phyloP scores from a whole-genome alignment of 2,329 filamentous ascomycete species.

The Onygenales sp. region DNA sequence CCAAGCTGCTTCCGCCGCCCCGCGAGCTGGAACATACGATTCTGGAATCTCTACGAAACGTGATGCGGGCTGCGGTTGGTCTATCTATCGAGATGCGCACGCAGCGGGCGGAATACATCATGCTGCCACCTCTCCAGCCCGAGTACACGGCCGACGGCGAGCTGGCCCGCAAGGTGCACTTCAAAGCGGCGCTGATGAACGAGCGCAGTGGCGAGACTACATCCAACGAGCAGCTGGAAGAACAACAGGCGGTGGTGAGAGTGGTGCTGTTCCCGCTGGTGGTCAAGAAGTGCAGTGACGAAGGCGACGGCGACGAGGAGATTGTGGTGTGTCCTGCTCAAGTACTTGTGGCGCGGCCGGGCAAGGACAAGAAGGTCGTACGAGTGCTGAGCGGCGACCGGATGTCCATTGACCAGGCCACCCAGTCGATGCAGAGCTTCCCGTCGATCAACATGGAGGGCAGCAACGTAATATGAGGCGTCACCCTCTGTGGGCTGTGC shows the following conservation, averaged over 20 bases:
- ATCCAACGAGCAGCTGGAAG: constrained; percentile 73
- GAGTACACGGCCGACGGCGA: constrained; percentile 93
- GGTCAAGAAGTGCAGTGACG: constrained; percentile 88
- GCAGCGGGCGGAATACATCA: constrained; percentile 94
- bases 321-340: constrained; percentile 93
- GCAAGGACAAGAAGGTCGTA: constrained; percentile 33
- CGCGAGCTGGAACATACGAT: constrained; percentile 71
- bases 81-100: constrained; percentile 95
- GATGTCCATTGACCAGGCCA: constrained; percentile 31
- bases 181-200: constrained; percentile 92
- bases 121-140: constrained; percentile 89
- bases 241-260: constrained; percentile 66
- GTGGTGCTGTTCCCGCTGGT: constrained; percentile 93
- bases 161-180: constrained; percentile 73
- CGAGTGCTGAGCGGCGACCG: constrained; percentile 31
- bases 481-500: constrained; percentile 21
- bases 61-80: constrained; percentile 79
- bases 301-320: constrained; percentile 80
- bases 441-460: constrained; percentile 35
- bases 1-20: constrained; percentile 77
- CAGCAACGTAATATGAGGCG: constrained; percentile 36
- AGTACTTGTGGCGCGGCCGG: constrained; percentile 62
- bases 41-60: constrained; percentile 72
- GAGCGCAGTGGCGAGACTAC: constrained; percentile 65
- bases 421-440: constrained; percentile 32